Conservation (phyloP, 208 protist species). For the Acanthamoeba triangularis region DNA sequence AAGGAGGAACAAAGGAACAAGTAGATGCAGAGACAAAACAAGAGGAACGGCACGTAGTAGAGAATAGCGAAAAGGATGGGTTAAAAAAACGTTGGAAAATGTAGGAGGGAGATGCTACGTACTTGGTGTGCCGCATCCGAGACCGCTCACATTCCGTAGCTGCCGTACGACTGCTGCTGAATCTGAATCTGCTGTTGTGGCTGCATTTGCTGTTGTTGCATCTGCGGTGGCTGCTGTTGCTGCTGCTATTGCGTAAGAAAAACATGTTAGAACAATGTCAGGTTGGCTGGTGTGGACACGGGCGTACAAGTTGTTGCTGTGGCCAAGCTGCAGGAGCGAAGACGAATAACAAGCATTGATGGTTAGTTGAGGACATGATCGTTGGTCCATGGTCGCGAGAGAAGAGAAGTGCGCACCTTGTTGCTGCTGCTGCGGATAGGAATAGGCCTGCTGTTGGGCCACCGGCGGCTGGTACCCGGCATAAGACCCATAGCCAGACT, state of each 20-base stretch:
- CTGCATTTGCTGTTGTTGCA: background rate
- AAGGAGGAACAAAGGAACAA: background rate
- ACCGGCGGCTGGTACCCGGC: conserved; percentile 2
- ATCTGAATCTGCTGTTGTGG: background rate
- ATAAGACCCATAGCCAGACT: background rate
- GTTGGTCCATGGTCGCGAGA: background rate
- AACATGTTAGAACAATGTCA: background rate
- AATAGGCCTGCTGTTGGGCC: conserved; percentile 31
- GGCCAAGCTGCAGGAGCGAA: background rate
- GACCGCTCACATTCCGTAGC: background rate
- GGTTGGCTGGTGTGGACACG: background rate
- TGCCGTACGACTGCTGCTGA: background rate
- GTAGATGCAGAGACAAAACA: background rate
- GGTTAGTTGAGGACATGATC: background rate
- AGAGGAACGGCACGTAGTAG: background rate
- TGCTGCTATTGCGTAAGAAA: background rate
- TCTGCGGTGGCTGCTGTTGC: too few relatives aligned
- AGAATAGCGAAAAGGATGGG: background rate
- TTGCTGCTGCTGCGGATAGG: background rate
- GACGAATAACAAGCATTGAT: background rate
- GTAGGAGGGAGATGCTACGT: background rate
- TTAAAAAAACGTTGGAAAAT: background rate
- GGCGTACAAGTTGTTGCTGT: background rate
- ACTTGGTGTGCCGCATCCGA: background rate
- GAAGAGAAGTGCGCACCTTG: background rate